Conservation (phyloP, 805 yeast species). For the Maudiozyma barnettii region DNA sequence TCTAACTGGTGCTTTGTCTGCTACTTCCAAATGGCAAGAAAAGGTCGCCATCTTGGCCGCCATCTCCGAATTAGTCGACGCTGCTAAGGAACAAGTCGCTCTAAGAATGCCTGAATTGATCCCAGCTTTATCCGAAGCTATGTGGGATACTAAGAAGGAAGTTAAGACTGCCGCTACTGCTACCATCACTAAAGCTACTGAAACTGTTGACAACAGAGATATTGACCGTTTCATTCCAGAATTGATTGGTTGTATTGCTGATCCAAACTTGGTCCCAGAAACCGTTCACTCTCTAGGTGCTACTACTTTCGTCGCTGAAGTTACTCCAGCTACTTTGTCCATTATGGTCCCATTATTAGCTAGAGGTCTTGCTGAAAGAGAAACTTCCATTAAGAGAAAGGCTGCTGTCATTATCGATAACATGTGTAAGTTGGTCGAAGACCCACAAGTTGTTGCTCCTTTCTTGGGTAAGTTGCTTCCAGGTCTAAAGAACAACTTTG, state of each 20-base stretch:
- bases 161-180: constrained; percentile 94
- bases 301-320: constrained; percentile 98
- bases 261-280: constrained; percentile 96
- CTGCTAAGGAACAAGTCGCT: constrained; percentile 93
- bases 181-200: constrained; percentile 93
- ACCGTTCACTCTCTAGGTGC: constrained; percentile 99
- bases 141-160: constrained; percentile 99
- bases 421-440: constrained; percentile 99
- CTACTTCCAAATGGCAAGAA: constrained; percentile 95
- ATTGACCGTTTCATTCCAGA: constrained; percentile 98
- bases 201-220: constrained; percentile 99
- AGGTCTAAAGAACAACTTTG: constrained; percentile 86
- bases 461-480: constrained; percentile 94
- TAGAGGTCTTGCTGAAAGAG: constrained; percentile 99
- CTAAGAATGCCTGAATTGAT: constrained; percentile 99
- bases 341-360: constrained; percentile 98
- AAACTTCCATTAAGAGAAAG: constrained; percentile 98
- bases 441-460: constrained; percentile 99
- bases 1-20: constrained; percentile 55
- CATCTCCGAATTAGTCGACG: constrained; percentile 78
- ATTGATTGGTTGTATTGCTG: constrained; percentile 91
- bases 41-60: constrained; percentile 85
- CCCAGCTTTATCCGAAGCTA: constrained; percentile 96
- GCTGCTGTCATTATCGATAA: constrained; percentile 98
- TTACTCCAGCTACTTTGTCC: constrained; percentile 97